A percentile compares a stretch with the other conserved stretches of the same genome.
phyloP scores from a whole-genome alignment of 2,329 filamentous ascomycete genomes.

The Fusarium oligoseptatum region DNA sequence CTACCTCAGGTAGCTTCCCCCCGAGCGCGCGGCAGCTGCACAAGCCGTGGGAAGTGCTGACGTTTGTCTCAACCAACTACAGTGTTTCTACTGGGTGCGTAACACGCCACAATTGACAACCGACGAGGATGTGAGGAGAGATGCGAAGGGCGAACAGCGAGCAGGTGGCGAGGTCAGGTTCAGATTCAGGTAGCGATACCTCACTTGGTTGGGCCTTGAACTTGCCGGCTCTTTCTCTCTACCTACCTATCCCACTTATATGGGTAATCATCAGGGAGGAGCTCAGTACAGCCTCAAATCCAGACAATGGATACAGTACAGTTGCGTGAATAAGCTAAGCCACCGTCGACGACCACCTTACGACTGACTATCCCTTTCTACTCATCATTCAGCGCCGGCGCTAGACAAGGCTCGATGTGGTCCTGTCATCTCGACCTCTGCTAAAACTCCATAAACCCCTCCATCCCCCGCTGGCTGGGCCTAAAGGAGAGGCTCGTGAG shows the following conservation, averaged over 20 bases:
- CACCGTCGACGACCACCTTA: background rate
- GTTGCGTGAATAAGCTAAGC: conserved; percentile 8
- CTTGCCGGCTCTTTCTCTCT: background rate
- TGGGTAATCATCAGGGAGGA: background rate
- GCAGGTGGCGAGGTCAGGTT: background rate
- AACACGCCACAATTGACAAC: conserved; percentile 3
- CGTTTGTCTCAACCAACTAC: background rate
- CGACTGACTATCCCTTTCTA: background rate
- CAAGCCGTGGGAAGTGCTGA: conserved; percentile 5
- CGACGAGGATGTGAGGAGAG: background rate
- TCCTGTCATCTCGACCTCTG: conserved; percentile 1
- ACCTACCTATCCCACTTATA: background rate
- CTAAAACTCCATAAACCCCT: conserved; percentile 9
- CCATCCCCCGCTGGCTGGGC: background rate
- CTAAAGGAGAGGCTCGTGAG: conserved; percentile 19
- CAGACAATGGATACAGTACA: background rate
- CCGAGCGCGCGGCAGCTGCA: background rate
- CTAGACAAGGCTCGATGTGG: conserved; percentile 1
- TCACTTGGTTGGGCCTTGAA: background rate
- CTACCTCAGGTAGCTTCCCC: background rate
- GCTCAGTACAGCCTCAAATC: conserved; percentile 8
- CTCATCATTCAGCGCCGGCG: background rate
- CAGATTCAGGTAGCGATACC: background rate
- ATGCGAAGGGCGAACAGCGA: background rate
- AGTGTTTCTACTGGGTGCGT: background rate